Evolutionary conservation across 1,139 yeast genomes (phyloP).

Genomic region (Geotrichum klebahnii): DNA sequence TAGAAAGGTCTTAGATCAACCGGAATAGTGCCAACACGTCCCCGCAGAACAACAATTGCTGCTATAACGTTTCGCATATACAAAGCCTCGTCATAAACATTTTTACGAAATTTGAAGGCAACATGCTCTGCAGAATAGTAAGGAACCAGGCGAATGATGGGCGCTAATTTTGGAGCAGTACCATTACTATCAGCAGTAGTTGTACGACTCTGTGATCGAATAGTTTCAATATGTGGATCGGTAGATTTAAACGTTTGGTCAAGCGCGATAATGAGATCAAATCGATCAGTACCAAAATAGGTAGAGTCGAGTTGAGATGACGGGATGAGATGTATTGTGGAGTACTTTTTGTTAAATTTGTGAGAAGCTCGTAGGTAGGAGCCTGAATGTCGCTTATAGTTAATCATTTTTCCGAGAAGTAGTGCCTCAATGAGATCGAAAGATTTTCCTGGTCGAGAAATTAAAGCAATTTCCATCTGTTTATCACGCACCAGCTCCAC

Average conservation of each 20-base stretch:
- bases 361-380: conserved; percentile 29
- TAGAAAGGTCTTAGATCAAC: conserved; percentile 75
- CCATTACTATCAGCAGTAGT: conserved; percentile 20
- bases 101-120: conserved; percentile 25
- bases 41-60: conserved; percentile 77
- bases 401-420: conserved; percentile 62
- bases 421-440: conserved; percentile 78
- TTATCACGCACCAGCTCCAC: conserved; percentile 42
- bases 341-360: conserved; percentile 25
- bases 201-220: conserved; percentile 33
- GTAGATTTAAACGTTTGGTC: conserved; percentile 62
- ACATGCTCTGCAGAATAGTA: conserved; percentile 77
- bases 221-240: conserved; percentile 37
- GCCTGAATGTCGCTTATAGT: conserved; percentile 66
- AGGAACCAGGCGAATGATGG: conserved; percentile 67
- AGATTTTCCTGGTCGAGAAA: conserved; percentile 56
- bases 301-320: conserved; percentile 32
- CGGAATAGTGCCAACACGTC: conserved; percentile 78
- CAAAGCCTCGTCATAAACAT: conserved; percentile 15
- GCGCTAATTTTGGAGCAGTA: conserved; percentile 39
- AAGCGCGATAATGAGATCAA: conserved; percentile 63
- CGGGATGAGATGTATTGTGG: conserved; percentile 38
- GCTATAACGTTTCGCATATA: conserved; percentile 66
- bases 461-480: conserved; percentile 48
- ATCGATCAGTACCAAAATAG: conserved; percentile 35